Conservation (phyloP, 306 rosid species). For the Prunus mongolica region DNA sequence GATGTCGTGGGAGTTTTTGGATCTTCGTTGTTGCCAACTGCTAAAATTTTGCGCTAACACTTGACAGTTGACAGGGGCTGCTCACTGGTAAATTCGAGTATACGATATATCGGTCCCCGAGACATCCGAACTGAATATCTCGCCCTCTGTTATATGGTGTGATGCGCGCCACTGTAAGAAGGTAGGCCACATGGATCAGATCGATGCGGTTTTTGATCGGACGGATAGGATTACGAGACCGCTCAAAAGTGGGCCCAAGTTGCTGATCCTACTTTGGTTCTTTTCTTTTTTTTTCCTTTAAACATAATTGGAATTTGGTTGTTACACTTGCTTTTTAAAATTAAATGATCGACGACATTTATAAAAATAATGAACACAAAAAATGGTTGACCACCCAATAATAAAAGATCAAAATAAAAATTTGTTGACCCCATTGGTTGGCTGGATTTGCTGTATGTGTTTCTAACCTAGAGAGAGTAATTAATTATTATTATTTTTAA, state of each 20-base stretch:
- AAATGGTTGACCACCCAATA: too few species aligned
- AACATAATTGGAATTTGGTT: too few species aligned
- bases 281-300: too few species aligned
- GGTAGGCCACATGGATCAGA: neutral
- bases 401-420: too few species aligned
- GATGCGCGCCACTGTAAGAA: neutral
- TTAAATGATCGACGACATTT: too few species aligned
- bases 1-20: slow-evolving; percentile 9
- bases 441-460: too few species aligned
- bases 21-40: neutral
- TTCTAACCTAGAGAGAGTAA: too few species aligned
- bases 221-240: neutral
- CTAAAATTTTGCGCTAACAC: neutral
- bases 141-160: neutral
- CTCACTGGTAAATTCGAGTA: neutral
- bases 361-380: too few species aligned
- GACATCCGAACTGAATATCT: neutral
- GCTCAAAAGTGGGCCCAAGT: neutral
- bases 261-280: too few species aligned
- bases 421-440: too few species aligned
- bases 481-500: neutral
- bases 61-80: neutral
- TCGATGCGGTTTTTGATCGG: neutral
- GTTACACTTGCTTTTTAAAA: too few species aligned
- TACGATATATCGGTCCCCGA: neutral